A percentile compares a stretch with the other conserved stretches of the same genome.
Conservation (phyloP, 2,329 filamentous ascomycete species). For the Botryotinia globosa region DNA sequence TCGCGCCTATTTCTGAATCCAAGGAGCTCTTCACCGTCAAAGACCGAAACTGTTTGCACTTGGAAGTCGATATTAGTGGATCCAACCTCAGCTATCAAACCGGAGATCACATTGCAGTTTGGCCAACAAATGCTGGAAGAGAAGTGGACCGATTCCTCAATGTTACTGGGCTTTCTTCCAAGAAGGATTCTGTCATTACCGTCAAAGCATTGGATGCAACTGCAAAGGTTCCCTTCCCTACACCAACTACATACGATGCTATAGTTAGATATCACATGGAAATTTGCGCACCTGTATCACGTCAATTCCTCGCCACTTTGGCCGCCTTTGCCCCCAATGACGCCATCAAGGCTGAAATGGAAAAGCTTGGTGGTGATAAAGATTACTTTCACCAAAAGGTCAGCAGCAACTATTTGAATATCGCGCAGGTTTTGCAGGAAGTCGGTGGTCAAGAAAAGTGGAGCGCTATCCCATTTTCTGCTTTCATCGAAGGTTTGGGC, state of each 20-base stretch:
- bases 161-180: constrained; percentile 70
- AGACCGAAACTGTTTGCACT: constrained; percentile 91
- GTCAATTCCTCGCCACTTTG: constrained; percentile 86
- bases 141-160: constrained; percentile 89
- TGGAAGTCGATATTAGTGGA: constrained; percentile 88
- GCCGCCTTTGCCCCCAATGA: constrained; percentile 89
- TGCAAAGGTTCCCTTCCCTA: constrained; percentile 95
- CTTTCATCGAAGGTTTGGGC: constrained; percentile 87
- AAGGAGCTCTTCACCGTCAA: constrained; percentile 84
- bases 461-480: constrained; percentile 85
- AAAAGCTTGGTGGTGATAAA: constrained; percentile 85
- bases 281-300: constrained; percentile 90
- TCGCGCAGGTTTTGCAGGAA: constrained; percentile 76
- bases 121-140: constrained; percentile 91
- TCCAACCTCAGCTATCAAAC: constrained; percentile 93
- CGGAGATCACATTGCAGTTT: constrained; percentile 94
- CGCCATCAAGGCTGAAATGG: constrained; percentile 79
- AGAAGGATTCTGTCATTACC: constrained; percentile 77
- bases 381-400: constrained; percentile 92
- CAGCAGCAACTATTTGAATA: constrained; percentile 78
- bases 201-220: constrained; percentile 93
- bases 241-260: constrained; percentile 93
- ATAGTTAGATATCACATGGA: constrained; percentile 95
- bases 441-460: constrained; percentile 74
- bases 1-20: constrained; percentile 91